A percentile compares a stretch with the other conserved stretches of the same genome.
phyloP scores from a whole-genome alignment of 2,329 filamentous ascomycete genomes.

The Aspergillus bombycis region DNA sequence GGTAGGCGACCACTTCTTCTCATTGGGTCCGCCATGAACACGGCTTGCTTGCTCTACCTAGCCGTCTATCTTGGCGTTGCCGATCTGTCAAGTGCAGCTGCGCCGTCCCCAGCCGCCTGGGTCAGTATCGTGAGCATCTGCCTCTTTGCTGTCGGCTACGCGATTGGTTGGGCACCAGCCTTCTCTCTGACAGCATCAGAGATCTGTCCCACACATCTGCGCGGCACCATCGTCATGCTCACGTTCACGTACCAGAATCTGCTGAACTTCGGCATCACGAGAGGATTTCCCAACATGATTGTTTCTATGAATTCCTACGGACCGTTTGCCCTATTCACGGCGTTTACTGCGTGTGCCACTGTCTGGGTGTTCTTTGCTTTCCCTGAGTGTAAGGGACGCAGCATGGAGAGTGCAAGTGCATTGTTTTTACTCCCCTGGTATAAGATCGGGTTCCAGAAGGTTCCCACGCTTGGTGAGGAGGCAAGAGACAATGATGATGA shows the following conservation, averaged over 20 bases:
- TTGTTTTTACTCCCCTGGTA: conserved; percentile 22
- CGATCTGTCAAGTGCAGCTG: conserved; percentile 12
- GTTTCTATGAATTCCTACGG: conserved; percentile 22
- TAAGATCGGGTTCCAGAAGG: conserved; percentile 15
- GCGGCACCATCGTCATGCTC: conserved; percentile 23
- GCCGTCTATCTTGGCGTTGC: conserved; percentile 21
- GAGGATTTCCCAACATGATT: conserved; percentile 24
- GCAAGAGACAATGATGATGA: not conserved
- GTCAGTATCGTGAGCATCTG: conserved; percentile 27
- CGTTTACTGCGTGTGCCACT: conserved; percentile 17
- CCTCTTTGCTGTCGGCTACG: conserved; percentile 27
- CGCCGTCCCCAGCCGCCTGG: conserved; percentile 20
- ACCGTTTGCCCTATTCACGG: conserved; percentile 24
- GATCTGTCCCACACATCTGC: conserved; percentile 24
- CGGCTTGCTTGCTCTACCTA: conserved; percentile 23
- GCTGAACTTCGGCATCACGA: conserved; percentile 25
- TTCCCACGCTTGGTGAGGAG: not conserved
- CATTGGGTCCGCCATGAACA: conserved; percentile 23
- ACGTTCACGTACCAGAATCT: conserved; percentile 28
- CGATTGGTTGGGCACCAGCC: conserved; percentile 24
- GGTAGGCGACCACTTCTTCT: conserved; percentile 31
- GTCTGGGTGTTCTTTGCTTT: conserved; percentile 23
- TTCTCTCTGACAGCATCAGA: conserved; percentile 26
- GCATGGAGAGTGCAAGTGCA: conserved; percentile 18
- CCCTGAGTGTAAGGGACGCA: conserved; percentile 23